Evolutionary conservation across 495 filamentous ascomycete genomes (phyloP).

Genomic region (Chaetomium tenue): DNA sequence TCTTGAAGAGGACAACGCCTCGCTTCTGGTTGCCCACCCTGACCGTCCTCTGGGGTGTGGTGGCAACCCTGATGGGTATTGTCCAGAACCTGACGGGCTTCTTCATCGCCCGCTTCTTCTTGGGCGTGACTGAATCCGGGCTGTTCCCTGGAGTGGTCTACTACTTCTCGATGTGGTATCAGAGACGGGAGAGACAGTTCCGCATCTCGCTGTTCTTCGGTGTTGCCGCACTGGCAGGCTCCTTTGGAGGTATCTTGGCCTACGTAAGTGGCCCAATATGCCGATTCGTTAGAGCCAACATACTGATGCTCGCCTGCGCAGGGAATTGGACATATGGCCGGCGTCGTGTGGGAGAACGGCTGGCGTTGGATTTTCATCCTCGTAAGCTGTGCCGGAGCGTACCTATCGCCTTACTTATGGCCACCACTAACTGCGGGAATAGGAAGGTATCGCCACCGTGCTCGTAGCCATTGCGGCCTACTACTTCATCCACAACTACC

Average conservation of each 20-base stretch:
- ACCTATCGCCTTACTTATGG: no score
- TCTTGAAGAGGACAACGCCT: conserved; percentile 69
- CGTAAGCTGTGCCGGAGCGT: no score
- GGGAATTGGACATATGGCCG: conserved; percentile 60
- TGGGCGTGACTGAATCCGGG: conserved; percentile 56
- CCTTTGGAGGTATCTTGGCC: conserved; percentile 76
- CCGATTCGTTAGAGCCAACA: neutral
- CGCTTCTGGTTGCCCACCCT: conserved; percentile 54
- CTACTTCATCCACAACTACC: conserved; percentile 72
- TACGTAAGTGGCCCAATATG: conserved; percentile 40
- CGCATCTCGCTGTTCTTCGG: conserved; percentile 75
- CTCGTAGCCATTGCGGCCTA: conserved; percentile 61
- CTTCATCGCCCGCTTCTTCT: conserved; percentile 61
- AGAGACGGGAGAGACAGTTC: conserved; percentile 65
- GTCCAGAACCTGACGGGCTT: conserved; percentile 65
- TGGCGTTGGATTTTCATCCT: conserved; percentile 87
- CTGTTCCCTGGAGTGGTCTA: conserved; percentile 73
- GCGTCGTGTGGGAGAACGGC: conserved; percentile 62
- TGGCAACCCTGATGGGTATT: conserved; percentile 69
- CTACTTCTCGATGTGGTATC: conserved; percentile 86
- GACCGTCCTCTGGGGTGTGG: conserved; percentile 53
- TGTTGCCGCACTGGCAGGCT: conserved; percentile 70
- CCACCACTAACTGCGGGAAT: no score
- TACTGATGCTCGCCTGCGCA: conserved; percentile 11
- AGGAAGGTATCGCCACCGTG: conserved; percentile 70